Evolutionary conservation across 129 eudicot genomes (phyloP), one percentile per base, ranked within the genome.

Genomic region (Helianthus tuberosus): DNA sequence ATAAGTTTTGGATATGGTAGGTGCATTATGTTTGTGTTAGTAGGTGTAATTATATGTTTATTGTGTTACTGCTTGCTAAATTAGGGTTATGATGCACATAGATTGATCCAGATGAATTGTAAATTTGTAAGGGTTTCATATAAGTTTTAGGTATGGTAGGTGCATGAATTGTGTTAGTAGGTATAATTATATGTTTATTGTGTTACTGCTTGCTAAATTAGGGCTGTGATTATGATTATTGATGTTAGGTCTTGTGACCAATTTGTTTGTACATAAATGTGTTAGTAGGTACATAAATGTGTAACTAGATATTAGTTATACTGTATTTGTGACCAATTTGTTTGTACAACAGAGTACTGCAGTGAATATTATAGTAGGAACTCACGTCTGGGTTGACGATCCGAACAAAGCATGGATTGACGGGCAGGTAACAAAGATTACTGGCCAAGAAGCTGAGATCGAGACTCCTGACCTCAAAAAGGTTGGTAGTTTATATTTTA

Each of bases 311-410:
- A 23, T 2, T 3, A 32, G 20, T 43, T 68, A 43, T 48, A 20
- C 8, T 10, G 11, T 69, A 53, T 15, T 6, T 64, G 2, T 78
- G 68, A 51, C 43, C 47, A 47, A 55, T 35, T 43, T 54, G 9
- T 41, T 38, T 79, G 62, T 65, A 15, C 68, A 39, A 79, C 88
- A 84, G 88, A 80, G 80, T 16, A 52, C 80, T 69, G 16, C 81
- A 16, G 83, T 61, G 70, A 81, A 77, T 66, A 80, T 84, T 49
- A 66, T 69, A 72, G 85, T 81, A 75, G 88, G 85, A 47, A 61
- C 85, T 54, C 80, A 81, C 69, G 89, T 84, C 50, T 87, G 88
- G 91, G 84, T 81, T 63, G 86, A 84, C 59, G 86, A 87, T 71
- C 76, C 73, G 64, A 35, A 43, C 11, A 13, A 63, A 46, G 81